These are phyloP conservation scores for Clarireedia hainanense DNA, from an alignment of 2,329 filamentous ascomycete species.

Conservation along the genomic window DNA sequence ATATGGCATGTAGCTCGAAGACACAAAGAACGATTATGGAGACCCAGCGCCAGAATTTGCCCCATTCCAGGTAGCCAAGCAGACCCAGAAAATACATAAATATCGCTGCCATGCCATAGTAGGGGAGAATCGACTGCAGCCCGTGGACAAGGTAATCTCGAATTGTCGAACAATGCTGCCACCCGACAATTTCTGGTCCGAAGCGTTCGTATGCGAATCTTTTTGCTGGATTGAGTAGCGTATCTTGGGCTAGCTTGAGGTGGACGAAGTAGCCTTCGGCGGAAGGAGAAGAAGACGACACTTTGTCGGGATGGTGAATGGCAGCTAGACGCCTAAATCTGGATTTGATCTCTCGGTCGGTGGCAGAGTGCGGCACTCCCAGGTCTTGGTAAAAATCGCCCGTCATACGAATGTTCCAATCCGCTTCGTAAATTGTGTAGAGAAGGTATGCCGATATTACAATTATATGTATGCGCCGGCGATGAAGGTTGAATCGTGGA, in stretches of 20 bases:
- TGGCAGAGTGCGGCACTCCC: constrained; percentile 58
- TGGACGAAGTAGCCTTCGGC: constrained; percentile 61
- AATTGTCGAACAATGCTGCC: constrained; percentile 59
- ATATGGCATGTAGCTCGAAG: constrained; percentile 50
- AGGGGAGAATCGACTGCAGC: constrained; percentile 49
- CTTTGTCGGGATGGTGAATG: constrained; percentile 41
- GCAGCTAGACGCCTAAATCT: constrained; percentile 45
- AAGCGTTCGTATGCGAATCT: constrained; percentile 88
- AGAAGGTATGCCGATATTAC: constrained; percentile 78
- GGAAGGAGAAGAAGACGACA: constrained; percentile 20
- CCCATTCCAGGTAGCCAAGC: constrained; percentile 61
- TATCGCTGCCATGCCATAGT: constrained; percentile 51
- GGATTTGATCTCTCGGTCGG: constrained; percentile 72
- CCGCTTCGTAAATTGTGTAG: constrained; percentile 89
- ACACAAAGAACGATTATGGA: constrained; percentile 44
- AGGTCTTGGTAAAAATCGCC: constrained; percentile 77
- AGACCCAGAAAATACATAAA: constrained; percentile 54
- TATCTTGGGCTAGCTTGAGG: constrained; percentile 77
- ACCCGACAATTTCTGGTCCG: constrained; percentile 61
- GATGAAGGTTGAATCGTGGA: constrained; percentile 63
- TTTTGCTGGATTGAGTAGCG: constrained; percentile 64
- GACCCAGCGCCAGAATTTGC: constrained; percentile 58
- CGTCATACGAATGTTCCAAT: constrained; percentile 64
- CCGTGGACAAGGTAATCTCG: constrained; percentile 67
- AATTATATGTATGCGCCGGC: constrained; percentile 72